A percentile compares a stretch with the other conserved stretches of the same genome.
phyloP scores from a whole-genome alignment of 495 filamentous ascomycete species.

The Talaromyces borbonicus region DNA sequence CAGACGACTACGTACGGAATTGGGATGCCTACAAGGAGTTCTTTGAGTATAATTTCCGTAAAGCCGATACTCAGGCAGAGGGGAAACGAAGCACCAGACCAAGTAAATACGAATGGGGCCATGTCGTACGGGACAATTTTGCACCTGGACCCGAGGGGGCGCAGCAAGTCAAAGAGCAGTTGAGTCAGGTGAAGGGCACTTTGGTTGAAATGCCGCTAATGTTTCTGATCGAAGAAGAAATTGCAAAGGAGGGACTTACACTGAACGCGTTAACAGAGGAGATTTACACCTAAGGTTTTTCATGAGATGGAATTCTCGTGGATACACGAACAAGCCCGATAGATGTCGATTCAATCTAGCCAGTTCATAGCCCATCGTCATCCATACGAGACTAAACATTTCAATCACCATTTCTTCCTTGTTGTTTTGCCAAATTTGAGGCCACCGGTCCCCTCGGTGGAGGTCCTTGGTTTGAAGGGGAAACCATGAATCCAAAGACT shows the following conservation, averaged over 20 bases:
- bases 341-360: too few species aligned
- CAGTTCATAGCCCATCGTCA: too few species aligned
- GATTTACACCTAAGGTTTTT: conserved; percentile 61
- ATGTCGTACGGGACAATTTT: conserved; percentile 78
- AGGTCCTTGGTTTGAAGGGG: too few species aligned
- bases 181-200: conserved; percentile 65
- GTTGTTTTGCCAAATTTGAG: too few species aligned
- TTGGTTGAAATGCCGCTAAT: conserved; percentile 88
- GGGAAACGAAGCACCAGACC: conserved; percentile 29
- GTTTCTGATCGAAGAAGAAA: conserved; percentile 78
- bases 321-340: too few species aligned
- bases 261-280: conserved; percentile 76
- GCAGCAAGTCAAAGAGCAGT: conserved; percentile 69
- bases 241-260: conserved; percentile 74
- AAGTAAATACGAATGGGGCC: conserved; percentile 59
- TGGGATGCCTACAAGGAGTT: conserved; percentile 84
- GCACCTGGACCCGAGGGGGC: conserved; percentile 48
- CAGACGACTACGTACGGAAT: conserved; percentile 65
- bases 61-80: conserved; percentile 35
- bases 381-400: too few species aligned
- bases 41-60: conserved; percentile 65
- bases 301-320: background rate
- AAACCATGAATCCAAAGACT: too few species aligned
- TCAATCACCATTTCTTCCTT: too few species aligned
- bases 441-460: too few species aligned